Evolutionary conservation across 345 rosid species (phyloP), one percentile per base, ranked within the genome.

Genomic region (Sisymbrium altissimum): DNA sequence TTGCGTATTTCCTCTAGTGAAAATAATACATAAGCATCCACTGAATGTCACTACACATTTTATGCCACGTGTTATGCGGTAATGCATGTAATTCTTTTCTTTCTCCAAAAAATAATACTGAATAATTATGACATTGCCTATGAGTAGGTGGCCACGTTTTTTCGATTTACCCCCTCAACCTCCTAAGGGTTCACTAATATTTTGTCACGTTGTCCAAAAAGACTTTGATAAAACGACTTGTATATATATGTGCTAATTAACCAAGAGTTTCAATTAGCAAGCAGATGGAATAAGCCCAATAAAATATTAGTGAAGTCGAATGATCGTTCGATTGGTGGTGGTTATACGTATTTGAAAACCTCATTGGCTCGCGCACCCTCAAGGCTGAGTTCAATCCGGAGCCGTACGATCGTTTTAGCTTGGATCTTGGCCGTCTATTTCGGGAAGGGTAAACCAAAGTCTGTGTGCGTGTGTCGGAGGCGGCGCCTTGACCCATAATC

Each of bases 81-180:
- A n/a, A 30, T 55, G 39, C 39, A 55, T 39, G 15, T 64, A 33
- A 48, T 45, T 15, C 44, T 0, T 41, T 25, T 14, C 6, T 41
- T 23, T 5, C 25, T 17, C n/a, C n/a, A n/a, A 5, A 52, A 21
- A 54, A 12, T 18, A 58, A 18, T 17, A 11, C 1, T 15, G 23
- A 17, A 17, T 35, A 53, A 39, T 9, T 25, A 1, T 43, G 73
- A 44, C 15, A 70, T 58, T 70, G 74, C 44, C 74, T 58, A 14
- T 43, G 57, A 73, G 71, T 73, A 73, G 77, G 77, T 73, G 63
- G 64, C 71, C 77, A 73, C 77, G 65, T 64, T 64, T 64, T 64
- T 73, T 64, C 64, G 71, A 32, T 52, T 62, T 30, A 50, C 35
- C 27, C 48, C 63, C 64, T 64, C 77, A 73, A 73, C 77, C 62